phyloP scores from a whole-genome alignment of 805 yeast genomes.

The Wickerhamia fluorescens region DNA sequence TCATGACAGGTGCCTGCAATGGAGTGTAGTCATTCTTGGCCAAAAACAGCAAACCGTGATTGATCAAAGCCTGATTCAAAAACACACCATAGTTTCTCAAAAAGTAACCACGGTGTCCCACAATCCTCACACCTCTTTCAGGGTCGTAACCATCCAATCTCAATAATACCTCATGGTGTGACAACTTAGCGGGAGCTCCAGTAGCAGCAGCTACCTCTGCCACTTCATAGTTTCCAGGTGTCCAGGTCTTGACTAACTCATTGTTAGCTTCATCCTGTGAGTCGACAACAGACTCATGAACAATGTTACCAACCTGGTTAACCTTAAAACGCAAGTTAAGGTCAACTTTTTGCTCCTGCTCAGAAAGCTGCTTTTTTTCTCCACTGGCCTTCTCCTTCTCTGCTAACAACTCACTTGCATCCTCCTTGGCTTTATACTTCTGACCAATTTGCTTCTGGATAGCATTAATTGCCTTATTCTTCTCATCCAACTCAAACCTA shows the following conservation, averaged over 20 bases:
- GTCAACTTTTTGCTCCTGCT: constrained; percentile 76
- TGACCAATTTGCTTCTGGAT: constrained; percentile 90
- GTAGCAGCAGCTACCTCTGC: constrained; percentile 71
- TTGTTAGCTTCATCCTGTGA: constrained; percentile 89
- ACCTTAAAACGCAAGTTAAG: constrained; percentile 69
- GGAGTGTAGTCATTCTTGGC: constrained; percentile 76
- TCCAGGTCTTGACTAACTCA: constrained; percentile 81
- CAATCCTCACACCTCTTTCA: constrained; percentile 95
- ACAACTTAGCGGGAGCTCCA: constrained; percentile 66
- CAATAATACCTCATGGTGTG: constrained; percentile 92
- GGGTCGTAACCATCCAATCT: constrained; percentile 98
- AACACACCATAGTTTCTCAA: constrained; percentile 93
- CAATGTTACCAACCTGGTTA: constrained; percentile 86
- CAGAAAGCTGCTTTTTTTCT: constrained; percentile 60
- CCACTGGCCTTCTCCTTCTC: constrained; percentile 70
- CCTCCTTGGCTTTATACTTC: constrained; percentile 92
- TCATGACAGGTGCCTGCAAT: constrained; percentile 98
- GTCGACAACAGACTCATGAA: constrained; percentile 84
- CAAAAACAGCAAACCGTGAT: constrained; percentile 86
- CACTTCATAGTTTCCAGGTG: constrained; percentile 63
- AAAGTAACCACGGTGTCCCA: constrained; percentile 98
- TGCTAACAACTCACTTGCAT: constrained; percentile 75
- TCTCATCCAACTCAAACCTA: constrained; percentile 77
- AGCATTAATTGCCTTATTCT: constrained; percentile 82
- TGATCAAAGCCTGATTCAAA: constrained; percentile 95